Conservation (phyloP, 768 basidiomycete species). For the Tephrocybe sp. region DNA sequence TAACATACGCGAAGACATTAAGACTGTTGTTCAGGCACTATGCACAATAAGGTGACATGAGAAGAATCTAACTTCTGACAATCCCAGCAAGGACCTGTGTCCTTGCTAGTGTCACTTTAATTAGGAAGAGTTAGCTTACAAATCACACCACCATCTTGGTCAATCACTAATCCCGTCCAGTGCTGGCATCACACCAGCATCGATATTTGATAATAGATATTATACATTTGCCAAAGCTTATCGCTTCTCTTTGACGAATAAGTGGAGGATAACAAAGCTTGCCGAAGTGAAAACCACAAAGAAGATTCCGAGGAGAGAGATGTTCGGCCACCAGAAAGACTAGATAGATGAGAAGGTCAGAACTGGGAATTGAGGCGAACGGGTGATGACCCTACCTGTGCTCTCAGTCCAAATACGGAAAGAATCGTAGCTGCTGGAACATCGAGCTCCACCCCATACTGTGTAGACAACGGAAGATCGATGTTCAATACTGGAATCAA, state of each 20-base stretch:
- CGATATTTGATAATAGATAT: slow-evolving; percentile 2
- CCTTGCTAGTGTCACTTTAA: no score
- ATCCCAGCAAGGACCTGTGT: no score
- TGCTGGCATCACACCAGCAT: neutral
- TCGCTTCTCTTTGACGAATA: slow-evolving; percentile 82
- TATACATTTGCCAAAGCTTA: slow-evolving; percentile 23
- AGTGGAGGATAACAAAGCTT: slow-evolving; percentile 80
- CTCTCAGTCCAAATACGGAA: slow-evolving; percentile 88
- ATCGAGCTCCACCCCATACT: slow-evolving; percentile 97
- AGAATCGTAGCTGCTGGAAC: slow-evolving; percentile 95
- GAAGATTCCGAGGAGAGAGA: slow-evolving; percentile 79
- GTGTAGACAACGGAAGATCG: slow-evolving; percentile 9
- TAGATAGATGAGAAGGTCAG: slow-evolving; percentile 18
- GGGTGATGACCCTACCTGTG: slow-evolving; percentile 56
- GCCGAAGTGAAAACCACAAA: slow-evolving; percentile 75
- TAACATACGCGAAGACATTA: no score
- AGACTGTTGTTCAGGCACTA: no score
- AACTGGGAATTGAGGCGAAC: slow-evolving; percentile 14
- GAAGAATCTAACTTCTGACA: no score
- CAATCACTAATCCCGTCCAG: no score
- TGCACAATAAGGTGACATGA: no score
- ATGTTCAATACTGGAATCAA: neutral
- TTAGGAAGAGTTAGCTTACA: no score
- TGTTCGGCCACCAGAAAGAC: slow-evolving; percentile 99
- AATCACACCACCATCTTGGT: no score